Base-by-base conservation (phyloP, 2,329 filamentous ascomycete species). In the Aspergillus persii region DNA sequence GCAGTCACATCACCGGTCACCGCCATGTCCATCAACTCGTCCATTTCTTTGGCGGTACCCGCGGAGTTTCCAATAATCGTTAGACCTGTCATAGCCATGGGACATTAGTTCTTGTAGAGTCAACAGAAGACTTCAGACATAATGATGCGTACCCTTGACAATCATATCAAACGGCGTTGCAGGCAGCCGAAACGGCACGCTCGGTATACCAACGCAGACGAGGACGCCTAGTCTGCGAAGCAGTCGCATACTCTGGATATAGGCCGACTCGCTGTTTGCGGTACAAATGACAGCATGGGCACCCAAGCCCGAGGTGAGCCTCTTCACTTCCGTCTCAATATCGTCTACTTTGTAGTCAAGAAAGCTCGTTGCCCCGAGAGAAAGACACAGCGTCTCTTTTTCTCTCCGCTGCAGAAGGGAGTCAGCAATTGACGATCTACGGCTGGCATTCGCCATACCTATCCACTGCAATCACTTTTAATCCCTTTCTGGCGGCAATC, bases 161-260 rank as follows among this genome's bases (percentile, higher is more conserved):
- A 79, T 77, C 74, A 81, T 80, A 31, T 79, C 76, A 27, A 81
- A 76, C 0, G 79, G 79, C 5, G 75, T 76, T 60, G 79, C 78
- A 4, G 79, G 79, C 18, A 81, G 70, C 62, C 74, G 73, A 61
- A 78, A 80, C 3, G 72, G 73, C 4, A 71, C 66, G 50, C 74
- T 78, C 8, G 79, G 79, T 41, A 81, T 71, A 1, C 79, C 79
- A 4, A 81, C 78, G 36, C 79, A 81, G 1, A 81, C 79, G 39
- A 81, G 71, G 0, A 80, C 79, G 0, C 79, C 79, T n/a, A 76
- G 71, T 6, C 76, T 76, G 8, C 79, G 72, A n/a, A 79, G 69
- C 49, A 81, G 70, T 9, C 73, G 70, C 56, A 79, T 73, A 36
- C 77, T 79, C 57, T 80, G 77, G 31, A 68, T 65, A 61, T 81